phyloP scores from a whole-genome alignment of 148 eudicot species.

The Chenopodium formosanum region DNA sequence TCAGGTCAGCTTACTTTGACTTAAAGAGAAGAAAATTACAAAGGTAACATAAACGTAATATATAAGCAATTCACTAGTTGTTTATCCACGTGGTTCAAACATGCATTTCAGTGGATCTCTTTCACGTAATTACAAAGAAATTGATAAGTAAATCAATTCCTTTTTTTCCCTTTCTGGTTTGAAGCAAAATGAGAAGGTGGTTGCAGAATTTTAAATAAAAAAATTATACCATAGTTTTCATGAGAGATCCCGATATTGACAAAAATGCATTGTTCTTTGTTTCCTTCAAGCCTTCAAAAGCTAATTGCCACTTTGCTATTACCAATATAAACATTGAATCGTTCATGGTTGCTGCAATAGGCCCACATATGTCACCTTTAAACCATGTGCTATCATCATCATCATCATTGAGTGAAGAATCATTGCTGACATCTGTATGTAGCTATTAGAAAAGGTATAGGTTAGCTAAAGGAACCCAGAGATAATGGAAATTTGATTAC shows the following conservation, averaged over 20 bases:
- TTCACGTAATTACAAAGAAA: neutral
- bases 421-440: constrained; percentile 36
- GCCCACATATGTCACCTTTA: constrained; percentile 77
- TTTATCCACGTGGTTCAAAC: neutral
- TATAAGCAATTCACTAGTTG: no score
- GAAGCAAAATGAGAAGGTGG: neutral
- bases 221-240: constrained; percentile 71
- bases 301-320: constrained; percentile 73
- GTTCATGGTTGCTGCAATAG: constrained; percentile 82
- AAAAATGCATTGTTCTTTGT: constrained; percentile 77
- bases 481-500: neutral
- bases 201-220: neutral
- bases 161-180: no score
- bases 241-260: constrained; percentile 85
- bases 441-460: constrained; percentile 43
- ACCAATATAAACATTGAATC: constrained; percentile 85
- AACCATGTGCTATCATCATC: constrained; percentile 55
- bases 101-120: neutral
- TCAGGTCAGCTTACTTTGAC: neutral
- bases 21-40: neutral
- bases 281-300: constrained; percentile 90
- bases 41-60: neutral
- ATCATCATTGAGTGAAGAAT: constrained; percentile 31
- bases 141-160: no score
- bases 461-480: constrained; percentile 14